Evolutionary conservation across 805 yeast genomes (phyloP).

Genomic region (Saccharomyces jurei): DNA sequence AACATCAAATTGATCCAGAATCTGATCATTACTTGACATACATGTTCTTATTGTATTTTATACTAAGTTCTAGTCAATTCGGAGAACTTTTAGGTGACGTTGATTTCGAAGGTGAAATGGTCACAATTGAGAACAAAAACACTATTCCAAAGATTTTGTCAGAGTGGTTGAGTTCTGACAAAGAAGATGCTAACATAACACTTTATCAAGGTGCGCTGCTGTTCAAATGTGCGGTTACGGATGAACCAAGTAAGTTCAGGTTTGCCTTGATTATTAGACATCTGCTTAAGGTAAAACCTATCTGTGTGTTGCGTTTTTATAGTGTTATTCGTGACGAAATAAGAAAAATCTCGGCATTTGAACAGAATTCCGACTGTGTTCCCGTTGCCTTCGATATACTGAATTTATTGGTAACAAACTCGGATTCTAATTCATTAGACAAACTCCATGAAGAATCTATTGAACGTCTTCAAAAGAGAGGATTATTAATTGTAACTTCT

Average conservation of each 20-base stretch:
- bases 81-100: slow-evolving; percentile 26
- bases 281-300: slow-evolving; percentile 29
- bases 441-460: slow-evolving; percentile 15
- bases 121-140: slow-evolving; percentile 27
- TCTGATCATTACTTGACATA: slow-evolving; percentile 19
- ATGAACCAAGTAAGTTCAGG: slow-evolving; percentile 31
- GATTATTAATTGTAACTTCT: slow-evolving; percentile 11
- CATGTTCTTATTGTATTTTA: slow-evolving; percentile 31
- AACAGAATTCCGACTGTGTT: slow-evolving; percentile 28
- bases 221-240: slow-evolving; percentile 29
- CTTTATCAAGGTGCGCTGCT: slow-evolving; percentile 31
- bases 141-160: slow-evolving; percentile 34
- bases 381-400: slow-evolving; percentile 29
- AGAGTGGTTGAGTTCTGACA: slow-evolving; percentile 28
- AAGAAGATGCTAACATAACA: slow-evolving; percentile 26
- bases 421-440: slow-evolving; percentile 25
- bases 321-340: slow-evolving; percentile 25
- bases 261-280: slow-evolving; percentile 28
- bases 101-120: slow-evolving; percentile 30
- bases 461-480: slow-evolving; percentile 19
- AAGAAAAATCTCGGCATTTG: slow-evolving; percentile 27
- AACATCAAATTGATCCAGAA: slow-evolving; percentile 18
- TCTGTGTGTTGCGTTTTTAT: slow-evolving; percentile 28
- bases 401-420: slow-evolving; percentile 23
- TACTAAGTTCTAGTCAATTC: slow-evolving; percentile 34